phyloP scores from a whole-genome alignment of 257 asterid species.

The Nicotiana attenuata region DNA sequence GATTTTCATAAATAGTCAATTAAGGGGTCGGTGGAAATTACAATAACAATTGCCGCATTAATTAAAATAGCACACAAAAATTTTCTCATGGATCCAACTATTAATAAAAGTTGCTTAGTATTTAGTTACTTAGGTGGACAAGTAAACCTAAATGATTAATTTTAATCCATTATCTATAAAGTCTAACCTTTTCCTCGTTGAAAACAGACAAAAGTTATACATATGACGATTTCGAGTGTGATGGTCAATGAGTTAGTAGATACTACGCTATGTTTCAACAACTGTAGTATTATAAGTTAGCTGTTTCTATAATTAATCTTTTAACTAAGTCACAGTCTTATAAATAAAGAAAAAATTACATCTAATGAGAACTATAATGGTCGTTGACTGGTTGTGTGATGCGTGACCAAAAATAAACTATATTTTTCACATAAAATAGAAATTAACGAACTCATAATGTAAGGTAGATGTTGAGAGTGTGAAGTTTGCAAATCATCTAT shows the following conservation, averaged over 20 bases:
- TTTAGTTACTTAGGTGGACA: slow-evolving; percentile 22
- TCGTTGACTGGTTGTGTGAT: too few relatives aligned
- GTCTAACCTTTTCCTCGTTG: slow-evolving; percentile 26
- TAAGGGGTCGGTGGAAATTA: not conserved
- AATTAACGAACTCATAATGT: not conserved
- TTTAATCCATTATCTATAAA: slow-evolving; percentile 15
- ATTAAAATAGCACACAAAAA: not conserved
- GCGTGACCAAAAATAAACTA: not conserved
- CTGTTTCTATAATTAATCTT: not conserved
- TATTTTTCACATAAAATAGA: not conserved
- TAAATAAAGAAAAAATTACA: not conserved
- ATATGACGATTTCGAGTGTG: not conserved
- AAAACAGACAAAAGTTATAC: not conserved
- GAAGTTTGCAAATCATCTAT: not conserved
- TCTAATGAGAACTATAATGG: too few relatives aligned
- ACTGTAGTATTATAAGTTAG: not conserved
- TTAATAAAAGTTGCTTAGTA: not conserved
- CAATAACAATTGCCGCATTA: not conserved
- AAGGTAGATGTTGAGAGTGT: not conserved
- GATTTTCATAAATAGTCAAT: not conserved
- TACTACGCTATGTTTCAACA: not conserved
- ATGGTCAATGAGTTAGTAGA: slow-evolving; percentile 11
- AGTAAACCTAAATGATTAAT: slow-evolving; percentile 21
- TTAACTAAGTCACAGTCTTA: not conserved
- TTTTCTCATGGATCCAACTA: not conserved